phyloP scores from a whole-genome alignment of 1,139 yeast genomes.

The Pneumocystis carinii region DNA sequence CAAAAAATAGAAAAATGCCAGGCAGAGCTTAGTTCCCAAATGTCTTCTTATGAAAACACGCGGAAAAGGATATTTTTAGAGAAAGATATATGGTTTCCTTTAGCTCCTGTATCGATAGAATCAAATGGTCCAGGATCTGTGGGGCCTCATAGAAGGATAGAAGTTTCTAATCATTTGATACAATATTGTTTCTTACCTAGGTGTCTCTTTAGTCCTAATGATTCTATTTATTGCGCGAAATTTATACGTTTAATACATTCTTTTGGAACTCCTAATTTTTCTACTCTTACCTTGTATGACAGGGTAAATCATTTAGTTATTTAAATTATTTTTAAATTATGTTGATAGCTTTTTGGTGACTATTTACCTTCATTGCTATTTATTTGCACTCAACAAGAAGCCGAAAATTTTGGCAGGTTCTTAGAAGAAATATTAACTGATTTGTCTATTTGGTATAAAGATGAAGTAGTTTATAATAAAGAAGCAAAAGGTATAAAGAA shows the following conservation, averaged over 20 bases:
- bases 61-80: conserved; percentile 23
- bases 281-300: conserved; percentile 33
- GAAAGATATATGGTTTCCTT: conserved; percentile 23
- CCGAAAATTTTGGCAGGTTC: conserved; percentile 72
- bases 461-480: conserved; percentile 20
- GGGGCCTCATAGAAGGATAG: background rate
- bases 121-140: background rate
- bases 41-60: conserved; percentile 24
- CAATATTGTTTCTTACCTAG: conserved; percentile 65
- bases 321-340: background rate
- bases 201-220: conserved; percentile 64
- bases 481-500: conserved; percentile 24
- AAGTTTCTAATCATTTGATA: conserved; percentile 29
- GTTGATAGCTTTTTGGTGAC: conserved; percentile 32
- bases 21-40: conserved; percentile 21
- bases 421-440: conserved; percentile 40
- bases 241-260: conserved; percentile 42
- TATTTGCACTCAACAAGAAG: conserved; percentile 60
- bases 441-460: conserved; percentile 32
- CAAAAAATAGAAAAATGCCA: background rate
- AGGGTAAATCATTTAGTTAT: conserved; percentile 12
- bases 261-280: conserved; percentile 31
- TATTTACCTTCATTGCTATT: conserved; percentile 47
- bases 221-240: conserved; percentile 57
- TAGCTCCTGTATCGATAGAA: background rate